Percentiles rank a stretch among this genome's conserved stretches.
Conservation (phyloP, 2,329 filamentous ascomycete species). For the Didymella arachidicola region DNA sequence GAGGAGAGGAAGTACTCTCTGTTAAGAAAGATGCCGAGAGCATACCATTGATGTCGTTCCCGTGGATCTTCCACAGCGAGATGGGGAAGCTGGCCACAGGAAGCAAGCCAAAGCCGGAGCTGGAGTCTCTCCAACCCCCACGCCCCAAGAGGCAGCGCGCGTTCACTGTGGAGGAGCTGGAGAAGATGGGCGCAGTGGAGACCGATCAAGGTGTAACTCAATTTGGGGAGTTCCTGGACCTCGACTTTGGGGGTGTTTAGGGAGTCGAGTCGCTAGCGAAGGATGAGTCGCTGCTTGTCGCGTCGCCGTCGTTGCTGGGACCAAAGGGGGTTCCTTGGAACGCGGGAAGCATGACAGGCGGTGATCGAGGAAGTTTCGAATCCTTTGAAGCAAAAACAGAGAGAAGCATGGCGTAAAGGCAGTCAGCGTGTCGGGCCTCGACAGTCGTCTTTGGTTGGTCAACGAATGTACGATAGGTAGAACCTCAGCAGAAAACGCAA, state of each 20-base stretch:
- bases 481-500: constrained; percentile 15
- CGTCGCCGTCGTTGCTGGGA: background rate
- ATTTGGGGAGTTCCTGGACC: constrained; percentile 47
- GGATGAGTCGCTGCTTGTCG: background rate
- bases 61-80: constrained; percentile 84
- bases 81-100: constrained; percentile 72
- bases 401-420: background rate
- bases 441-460: background rate
- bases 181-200: constrained; percentile 32
- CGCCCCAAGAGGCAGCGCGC: background rate
- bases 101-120: constrained; percentile 1
- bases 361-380: background rate
- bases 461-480: constrained; percentile 7
- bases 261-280: background rate
- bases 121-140: background rate
- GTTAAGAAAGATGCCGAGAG: constrained; percentile 57
- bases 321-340: background rate
- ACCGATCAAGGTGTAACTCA: constrained; percentile 45
- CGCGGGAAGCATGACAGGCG: background rate
- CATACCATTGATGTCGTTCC: constrained; percentile 90
- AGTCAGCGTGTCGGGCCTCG: background rate
- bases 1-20: constrained; percentile 48
- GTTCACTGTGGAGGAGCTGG: background rate
- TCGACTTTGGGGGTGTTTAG: constrained; percentile 30
- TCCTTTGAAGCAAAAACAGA: background rate